Evolutionary conservation across 2,329 filamentous ascomycete genomes (phyloP), one percentile per base, ranked within the genome.

Genomic region (Sporothrix brasiliensis): DNA sequence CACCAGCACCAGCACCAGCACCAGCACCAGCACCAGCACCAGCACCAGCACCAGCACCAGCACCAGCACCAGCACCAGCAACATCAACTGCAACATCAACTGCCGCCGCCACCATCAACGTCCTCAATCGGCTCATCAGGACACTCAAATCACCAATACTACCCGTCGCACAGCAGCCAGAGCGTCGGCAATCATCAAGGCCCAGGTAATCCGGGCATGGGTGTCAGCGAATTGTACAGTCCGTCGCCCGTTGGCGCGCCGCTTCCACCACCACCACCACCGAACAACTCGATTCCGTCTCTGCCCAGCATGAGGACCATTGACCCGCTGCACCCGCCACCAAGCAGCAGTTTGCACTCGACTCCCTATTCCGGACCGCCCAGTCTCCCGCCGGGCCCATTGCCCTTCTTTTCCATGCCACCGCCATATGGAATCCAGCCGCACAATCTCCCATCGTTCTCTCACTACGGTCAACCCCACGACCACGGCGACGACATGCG

Each of bases 371-470:
- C 39, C 13, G 60, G 60, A 49, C 39, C 50, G 14, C 78, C 74
- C 77, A 79, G 47, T 75, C 52, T 69, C 16, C 68, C 79, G 74
- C 74, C 74, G 16, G 77, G 78, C 47, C 78, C 78, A 24, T 77
- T 85, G 77, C 75, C 79, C 24, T 86, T 83, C 75, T 86, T 85
- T 72, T 74, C 77, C 68, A 78, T 80, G 67, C 73, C 81, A 75
- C 74, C 82, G 73, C 75, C 80, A 10, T 82, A 86, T 72, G 80
- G 80, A n/a, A 76, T 86, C 69, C 79, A 81, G 34, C 78, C 81
- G 30, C 77, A 81, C 13, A 82, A 84, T 39, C 77, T 80, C 72
- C 81, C 74, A 78, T 80, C 73, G 80, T 84, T 70, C 85, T 85
- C 74, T 78, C 82, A 47, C 44, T 79, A 80, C 9, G 60, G 60